Base-by-base conservation (phyloP, 2,329 filamentous ascomycete genomes). In the Botrytis cinerea region DNA sequence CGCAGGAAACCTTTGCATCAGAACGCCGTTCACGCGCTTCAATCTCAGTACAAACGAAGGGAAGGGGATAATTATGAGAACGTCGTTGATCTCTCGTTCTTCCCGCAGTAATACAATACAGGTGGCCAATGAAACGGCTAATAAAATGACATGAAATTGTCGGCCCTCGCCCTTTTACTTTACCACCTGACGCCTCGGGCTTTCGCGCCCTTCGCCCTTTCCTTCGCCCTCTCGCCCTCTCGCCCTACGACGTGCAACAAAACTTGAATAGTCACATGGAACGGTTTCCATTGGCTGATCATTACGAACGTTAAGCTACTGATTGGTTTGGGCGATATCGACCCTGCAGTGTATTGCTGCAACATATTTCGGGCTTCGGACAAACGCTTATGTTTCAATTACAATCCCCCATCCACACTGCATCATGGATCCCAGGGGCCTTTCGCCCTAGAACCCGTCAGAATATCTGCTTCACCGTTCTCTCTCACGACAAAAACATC, bases 401-500 rank as follows among this genome's bases (percentile, higher is more conserved):
- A 12, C 45, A 35, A 32, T 35, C 40, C 64, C 10, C 8, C 22
- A 35, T 51, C 64, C 10, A 14, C 22, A 35, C 18, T 32, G 38
- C 48, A 57, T 80, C 74, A 84, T 46, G 88, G 88, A 61, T 88
- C 82, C 82, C 87, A 90, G 2, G 89, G 84, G 8, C 85, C 84
- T 2, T 73, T 81, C 2, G 88, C 87, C 71, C 86, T 84, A 4
- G 80, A 82, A 1, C 88, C 88, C 35, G 85, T 89, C 66, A 91
- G 79, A 20, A 89, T 81, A 63, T 89, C 86, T 0, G 89, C 86
- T 70, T 86, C 83, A 0, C 85, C 87, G 70, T 85, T 78, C 72
- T 86, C 85, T 72, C 80, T 87, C 12, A 91, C 86, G 5, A 91
- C 81, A 70, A 90, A 85, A 12, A 91, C 84, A 77, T 91, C 89